These are phyloP conservation scores for Hypericum perforatum DNA, from an alignment of 345 rosid species.

Conservation along the genomic window DNA sequence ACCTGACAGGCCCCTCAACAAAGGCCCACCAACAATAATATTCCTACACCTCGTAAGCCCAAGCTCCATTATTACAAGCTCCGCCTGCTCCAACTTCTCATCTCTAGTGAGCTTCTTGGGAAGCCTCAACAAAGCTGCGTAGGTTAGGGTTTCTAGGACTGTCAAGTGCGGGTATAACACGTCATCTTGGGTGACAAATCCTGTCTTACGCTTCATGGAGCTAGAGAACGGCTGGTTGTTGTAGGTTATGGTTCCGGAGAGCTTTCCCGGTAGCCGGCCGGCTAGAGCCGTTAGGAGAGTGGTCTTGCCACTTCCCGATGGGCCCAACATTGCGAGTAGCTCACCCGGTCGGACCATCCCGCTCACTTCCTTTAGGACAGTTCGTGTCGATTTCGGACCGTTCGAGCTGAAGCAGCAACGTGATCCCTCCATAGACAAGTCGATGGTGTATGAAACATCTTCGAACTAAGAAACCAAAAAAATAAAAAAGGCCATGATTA, in stretches of 20 bases:
- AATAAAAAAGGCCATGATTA: background rate
- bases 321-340: conserved; percentile 88
- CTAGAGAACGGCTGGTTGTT: conserved; percentile 59
- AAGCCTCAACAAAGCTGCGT: conserved; percentile 62
- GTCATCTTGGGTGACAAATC: conserved; percentile 79
- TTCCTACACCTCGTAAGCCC: conserved; percentile 58
- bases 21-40: conserved; percentile 62
- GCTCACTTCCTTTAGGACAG: conserved; percentile 59
- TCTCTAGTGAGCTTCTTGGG: conserved; percentile 47
- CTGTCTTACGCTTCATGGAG: conserved; percentile 64
- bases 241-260: conserved; percentile 57
- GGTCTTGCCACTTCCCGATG: conserved; percentile 93
- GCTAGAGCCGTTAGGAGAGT: conserved; percentile 75
- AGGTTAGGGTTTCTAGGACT: conserved; percentile 65
- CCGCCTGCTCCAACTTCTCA: conserved; percentile 66
- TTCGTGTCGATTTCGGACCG: conserved; percentile 44
- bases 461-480: conserved; percentile 43
- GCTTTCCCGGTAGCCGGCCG: conserved; percentile 62
- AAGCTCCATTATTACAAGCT: conserved; percentile 52
- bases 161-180: conserved; percentile 81
- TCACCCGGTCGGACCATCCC: conserved; percentile 83
- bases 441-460: conserved; percentile 50
- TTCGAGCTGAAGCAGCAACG: conserved; percentile 22
- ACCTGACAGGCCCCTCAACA: conserved; percentile 72
- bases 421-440: conserved; percentile 18